A percentile compares a stretch with the other conserved stretches of the same genome.
Evolutionary conservation across 2,329 filamentous ascomycete species (phyloP).

Genomic region (Venturia nashicola): DNA sequence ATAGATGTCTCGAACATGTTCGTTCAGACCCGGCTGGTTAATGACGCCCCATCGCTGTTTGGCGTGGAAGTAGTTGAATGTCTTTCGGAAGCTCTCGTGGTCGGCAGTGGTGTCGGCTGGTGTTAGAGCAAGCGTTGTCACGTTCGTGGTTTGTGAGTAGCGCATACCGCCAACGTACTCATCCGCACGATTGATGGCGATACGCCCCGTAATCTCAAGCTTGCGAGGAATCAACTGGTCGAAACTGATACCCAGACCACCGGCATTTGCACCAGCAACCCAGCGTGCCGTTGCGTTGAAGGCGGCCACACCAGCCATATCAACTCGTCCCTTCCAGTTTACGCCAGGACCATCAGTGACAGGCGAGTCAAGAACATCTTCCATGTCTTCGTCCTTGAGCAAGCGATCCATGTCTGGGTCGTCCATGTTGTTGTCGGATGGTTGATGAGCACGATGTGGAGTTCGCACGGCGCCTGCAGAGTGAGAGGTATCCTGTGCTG

Average conservation of each 20-base stretch:
- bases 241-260: constrained; percentile 30
- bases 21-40: constrained; percentile 45
- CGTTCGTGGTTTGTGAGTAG: constrained; percentile 70
- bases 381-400: constrained; percentile 61
- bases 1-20: constrained; percentile 80
- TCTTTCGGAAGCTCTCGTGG: constrained; percentile 52
- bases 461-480: constrained; percentile 39
- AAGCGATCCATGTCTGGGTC: constrained; percentile 79
- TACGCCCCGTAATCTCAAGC: constrained; percentile 64
- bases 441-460: constrained; percentile 37
- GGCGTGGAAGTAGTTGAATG: constrained; percentile 79
- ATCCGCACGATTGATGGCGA: constrained; percentile 70
- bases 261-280: constrained; percentile 70
- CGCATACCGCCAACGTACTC: constrained; percentile 83
- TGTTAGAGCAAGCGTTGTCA: constrained; percentile 65
- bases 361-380: constrained; percentile 72
- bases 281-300: constrained; percentile 70
- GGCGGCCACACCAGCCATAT: constrained; percentile 65
- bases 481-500: constrained; percentile 24
- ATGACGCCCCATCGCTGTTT: constrained; percentile 82
- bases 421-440: constrained; percentile 26
- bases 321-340: constrained; percentile 25
- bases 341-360: constrained; percentile 58
- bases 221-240: constrained; percentile 58
- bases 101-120: constrained; percentile 47